Evolutionary conservation across 2,329 filamentous ascomycete genomes (phyloP).

Genomic region (Aspergillus neoniger): DNA sequence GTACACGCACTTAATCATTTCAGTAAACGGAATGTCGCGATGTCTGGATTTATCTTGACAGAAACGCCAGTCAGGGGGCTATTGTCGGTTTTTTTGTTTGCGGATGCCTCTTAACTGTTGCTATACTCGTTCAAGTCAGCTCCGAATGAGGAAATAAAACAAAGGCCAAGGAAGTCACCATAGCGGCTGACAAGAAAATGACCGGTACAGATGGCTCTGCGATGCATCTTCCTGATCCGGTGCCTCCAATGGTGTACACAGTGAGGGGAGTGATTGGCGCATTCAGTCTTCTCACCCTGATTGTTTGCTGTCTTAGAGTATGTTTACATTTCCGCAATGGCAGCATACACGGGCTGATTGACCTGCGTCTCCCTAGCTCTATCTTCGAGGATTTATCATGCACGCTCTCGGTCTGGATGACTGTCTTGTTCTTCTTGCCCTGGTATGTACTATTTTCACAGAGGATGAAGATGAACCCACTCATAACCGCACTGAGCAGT

Average conservation of each 20-base stretch:
- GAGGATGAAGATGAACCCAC: neutral
- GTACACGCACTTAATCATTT: neutral
- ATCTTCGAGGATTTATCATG: neutral
- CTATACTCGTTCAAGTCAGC: neutral
- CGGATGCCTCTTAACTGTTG: neutral
- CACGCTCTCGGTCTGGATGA: neutral
- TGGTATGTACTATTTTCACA: neutral
- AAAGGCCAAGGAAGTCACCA: neutral
- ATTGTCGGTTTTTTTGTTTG: neutral
- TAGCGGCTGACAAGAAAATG: neutral
- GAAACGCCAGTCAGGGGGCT: neutral
- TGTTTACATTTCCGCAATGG: neutral
- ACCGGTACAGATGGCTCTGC: neutral
- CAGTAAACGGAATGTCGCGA: neutral
- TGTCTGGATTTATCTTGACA: neutral
- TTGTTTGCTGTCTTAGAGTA: constrained; percentile 9
- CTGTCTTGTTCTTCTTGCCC: neutral
- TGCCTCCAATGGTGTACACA: neutral
- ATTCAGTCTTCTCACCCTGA: constrained; percentile 14
- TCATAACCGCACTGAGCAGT: neutral
- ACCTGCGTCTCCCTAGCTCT: neutral
- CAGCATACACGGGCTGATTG: neutral
- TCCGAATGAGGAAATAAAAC: neutral
- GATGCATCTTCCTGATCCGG: neutral
- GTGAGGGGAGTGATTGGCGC: constrained; percentile 8